Evolutionary conservation across 2,329 filamentous ascomycete genomes (phyloP), one percentile per base, ranked within the genome.

Genomic region (Fusarium mangiferae): DNA sequence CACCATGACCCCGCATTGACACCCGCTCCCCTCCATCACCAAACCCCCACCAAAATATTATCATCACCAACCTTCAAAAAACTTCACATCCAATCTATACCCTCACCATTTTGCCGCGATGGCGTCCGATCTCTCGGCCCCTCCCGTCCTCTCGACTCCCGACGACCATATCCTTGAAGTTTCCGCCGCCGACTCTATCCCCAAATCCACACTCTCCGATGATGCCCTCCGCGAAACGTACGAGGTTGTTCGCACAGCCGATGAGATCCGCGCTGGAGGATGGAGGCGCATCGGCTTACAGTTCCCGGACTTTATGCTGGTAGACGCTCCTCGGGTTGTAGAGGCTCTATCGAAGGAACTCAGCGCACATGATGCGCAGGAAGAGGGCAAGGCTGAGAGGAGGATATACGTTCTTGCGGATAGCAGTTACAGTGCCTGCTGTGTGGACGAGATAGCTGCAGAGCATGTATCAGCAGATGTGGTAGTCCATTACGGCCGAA

Each of bases 341-440:
- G 90, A 92, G 61, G 85, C 90, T 2, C 83, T 85, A 5, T 63
- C 68, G 0, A 68, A 70, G 13, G 80, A 82, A 57, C 73, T 84
- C 10, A 52, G 30, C 5, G 30, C 60, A 7, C 58, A 62, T 1
- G 73, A 76, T 39, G 68, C 62, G 2, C 65, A 61, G 17, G 66
- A 62, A 35, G 56, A 72, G 20, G 39, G 24, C 15, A 63, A 56
- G 39, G 14, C 28, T 7, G 69, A 75, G 46, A 75, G 62, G 62
- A 80, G 87, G 70, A 86, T 98, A 59, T 97, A 93, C 77, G 95
- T 99, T 68, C 86, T 99, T 24, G 96, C 93, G 38, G 96, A 99
- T 82, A 98, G 96, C 6, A 98, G 96, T 5, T 99, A 98, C 83
- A 97, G 96, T 68, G 92, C 96, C 1, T 99, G 96, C 84, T 99